Conservation (phyloP, 495 filamentous ascomycete species). For the Penicillium bovifimosum region DNA sequence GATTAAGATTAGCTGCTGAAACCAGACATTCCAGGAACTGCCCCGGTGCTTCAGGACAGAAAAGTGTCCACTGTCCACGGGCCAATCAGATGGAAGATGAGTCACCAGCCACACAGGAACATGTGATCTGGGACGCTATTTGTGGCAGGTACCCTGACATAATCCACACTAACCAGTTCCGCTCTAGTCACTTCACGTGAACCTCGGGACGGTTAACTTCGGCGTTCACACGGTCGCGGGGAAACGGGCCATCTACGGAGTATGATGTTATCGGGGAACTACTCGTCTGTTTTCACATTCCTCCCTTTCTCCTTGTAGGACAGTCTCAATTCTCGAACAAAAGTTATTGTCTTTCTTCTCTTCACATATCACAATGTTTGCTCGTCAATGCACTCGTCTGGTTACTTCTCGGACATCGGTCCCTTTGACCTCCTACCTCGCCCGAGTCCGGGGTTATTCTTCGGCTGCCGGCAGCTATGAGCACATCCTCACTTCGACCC, state of each 20-base stretch:
- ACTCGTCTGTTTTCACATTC: background rate
- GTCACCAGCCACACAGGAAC: slow-evolving; percentile 9
- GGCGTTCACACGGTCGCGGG: slow-evolving; percentile 26
- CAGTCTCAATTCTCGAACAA: background rate
- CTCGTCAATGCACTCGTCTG: slow-evolving; percentile 52
- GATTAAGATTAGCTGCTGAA: slow-evolving; percentile 26
- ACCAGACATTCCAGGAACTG: slow-evolving; percentile 24
- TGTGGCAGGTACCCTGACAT: slow-evolving; percentile 2
- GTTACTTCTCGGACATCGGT: slow-evolving; percentile 50
- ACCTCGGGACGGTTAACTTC: slow-evolving; percentile 33
- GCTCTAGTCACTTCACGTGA: slow-evolving; percentile 17
- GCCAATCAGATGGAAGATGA: slow-evolving; percentile 21
- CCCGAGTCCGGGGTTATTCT: slow-evolving; percentile 53
- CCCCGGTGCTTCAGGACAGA: slow-evolving; percentile 22
- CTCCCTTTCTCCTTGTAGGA: background rate
- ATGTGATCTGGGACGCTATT: slow-evolving; percentile 15
- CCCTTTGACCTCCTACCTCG: slow-evolving; percentile 40
- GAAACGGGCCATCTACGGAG: slow-evolving; percentile 20
- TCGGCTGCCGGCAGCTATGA: slow-evolving; percentile 59
- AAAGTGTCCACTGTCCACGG: slow-evolving; percentile 37
- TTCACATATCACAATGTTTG: slow-evolving; percentile 43
- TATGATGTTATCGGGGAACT: slow-evolving; percentile 1
- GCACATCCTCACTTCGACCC: slow-evolving; percentile 71
- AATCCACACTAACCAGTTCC: background rate
- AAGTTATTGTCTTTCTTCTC: background rate